Evolutionary conservation across 1,284 basidiomycete species (phyloP).

Genomic region (Cystobasidiaceae sp.): DNA sequence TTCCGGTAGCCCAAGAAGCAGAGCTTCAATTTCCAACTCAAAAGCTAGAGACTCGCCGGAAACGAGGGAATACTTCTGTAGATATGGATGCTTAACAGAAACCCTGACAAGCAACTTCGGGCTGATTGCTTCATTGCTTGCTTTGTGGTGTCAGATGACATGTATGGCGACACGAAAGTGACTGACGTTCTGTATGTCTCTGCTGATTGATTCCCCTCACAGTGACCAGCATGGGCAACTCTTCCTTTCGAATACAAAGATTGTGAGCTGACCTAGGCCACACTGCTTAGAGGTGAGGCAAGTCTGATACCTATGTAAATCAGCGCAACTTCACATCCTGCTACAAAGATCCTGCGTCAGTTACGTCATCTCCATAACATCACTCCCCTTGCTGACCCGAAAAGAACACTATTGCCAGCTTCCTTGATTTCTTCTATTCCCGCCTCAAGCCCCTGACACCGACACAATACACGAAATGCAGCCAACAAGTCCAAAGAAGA

Average conservation of each 20-base stretch:
- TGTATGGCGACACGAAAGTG: not conserved
- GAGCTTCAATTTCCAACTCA: not conserved
- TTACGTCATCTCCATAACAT: not conserved
- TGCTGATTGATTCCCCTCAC: not conserved
- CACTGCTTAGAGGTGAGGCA: not conserved
- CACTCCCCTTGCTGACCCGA: too few species aligned
- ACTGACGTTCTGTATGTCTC: too few species aligned
- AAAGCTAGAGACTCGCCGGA: not conserved
- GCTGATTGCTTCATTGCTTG: too few species aligned
- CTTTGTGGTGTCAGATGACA: conserved; percentile 14
- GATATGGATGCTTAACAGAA: not conserved
- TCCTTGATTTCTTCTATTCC: conserved; percentile 41
- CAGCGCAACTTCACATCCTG: conserved; percentile 46
- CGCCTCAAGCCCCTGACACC: conserved; percentile 30
- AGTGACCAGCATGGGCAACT: conserved; percentile 46
- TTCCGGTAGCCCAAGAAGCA: not conserved
- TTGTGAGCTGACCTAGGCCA: conserved; percentile 34
- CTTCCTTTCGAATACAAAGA: conserved; percentile 44
- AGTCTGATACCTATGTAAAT: not conserved
- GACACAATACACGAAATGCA: not conserved
- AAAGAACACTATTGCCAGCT: conserved; percentile 27
- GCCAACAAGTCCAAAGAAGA: conserved; percentile 12
- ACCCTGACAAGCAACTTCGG: not conserved
- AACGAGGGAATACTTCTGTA: conserved; percentile 11
- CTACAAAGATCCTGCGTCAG: conserved; percentile 32